phyloP scores from a whole-genome alignment of 495 filamentous ascomycete species.

The Penicillium nucicola region DNA sequence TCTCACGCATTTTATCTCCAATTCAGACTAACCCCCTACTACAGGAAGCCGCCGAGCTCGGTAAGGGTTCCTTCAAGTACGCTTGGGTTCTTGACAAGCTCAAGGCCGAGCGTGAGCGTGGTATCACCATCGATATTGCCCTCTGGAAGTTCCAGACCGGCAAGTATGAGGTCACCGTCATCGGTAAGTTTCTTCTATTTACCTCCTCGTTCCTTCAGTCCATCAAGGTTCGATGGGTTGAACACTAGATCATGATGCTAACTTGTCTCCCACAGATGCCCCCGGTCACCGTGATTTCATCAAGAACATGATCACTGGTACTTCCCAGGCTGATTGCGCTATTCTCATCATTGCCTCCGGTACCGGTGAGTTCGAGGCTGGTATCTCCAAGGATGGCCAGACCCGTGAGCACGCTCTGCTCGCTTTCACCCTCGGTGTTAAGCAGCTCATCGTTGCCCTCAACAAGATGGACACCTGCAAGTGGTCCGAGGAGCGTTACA shows the following conservation, averaged over 20 bases:
- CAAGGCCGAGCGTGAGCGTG: constrained; percentile 99
- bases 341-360: constrained; percentile 99
- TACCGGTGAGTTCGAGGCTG: constrained; percentile 99
- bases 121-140: constrained; percentile 99
- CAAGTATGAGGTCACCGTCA: constrained; percentile 99
- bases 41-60: constrained; percentile 97
- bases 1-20: background rate
- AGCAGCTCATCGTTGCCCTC: constrained; percentile 99
- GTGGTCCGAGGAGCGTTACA: constrained; percentile 93
- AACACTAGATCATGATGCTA: constrained; percentile 7
- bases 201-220: too few species aligned
- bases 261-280: constrained; percentile 61
- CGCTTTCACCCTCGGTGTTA: constrained; percentile 99
- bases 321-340: constrained; percentile 98
- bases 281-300: constrained; percentile 99
- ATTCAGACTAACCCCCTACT: constrained; percentile 32
- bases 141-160: constrained; percentile 99
- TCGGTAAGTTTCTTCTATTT: constrained; percentile 60
- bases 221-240: too few species aligned
- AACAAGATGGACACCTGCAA: constrained; percentile 99
- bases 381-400: constrained; percentile 99
- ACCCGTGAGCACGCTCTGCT: constrained; percentile 99
- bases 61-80: constrained; percentile 99
- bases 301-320: constrained; percentile 99
- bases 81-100: constrained; percentile 99